Base-by-base conservation (phyloP, 495 filamentous ascomycete genomes). In the Annulohypoxylon moriforme region DNA sequence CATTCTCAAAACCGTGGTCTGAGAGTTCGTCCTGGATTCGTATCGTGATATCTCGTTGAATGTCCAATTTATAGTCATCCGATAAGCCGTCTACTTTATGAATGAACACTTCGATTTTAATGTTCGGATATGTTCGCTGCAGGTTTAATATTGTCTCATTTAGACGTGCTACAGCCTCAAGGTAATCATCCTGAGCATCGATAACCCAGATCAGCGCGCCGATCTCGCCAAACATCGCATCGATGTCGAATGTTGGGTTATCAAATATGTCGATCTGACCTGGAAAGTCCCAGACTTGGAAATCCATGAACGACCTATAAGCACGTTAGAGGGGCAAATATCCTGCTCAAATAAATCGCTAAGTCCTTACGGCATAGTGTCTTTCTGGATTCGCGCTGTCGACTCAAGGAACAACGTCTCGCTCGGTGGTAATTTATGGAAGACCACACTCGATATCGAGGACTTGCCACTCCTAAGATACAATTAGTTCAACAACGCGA, bases 181-280 rank as follows among this genome's bases (percentile, higher is more conserved):
- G 86, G 75, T 98, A 98, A 69, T 98, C 96, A 75, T 99, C 96
- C 76, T 98, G 94, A 0, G 94, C 95, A 75, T 99, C 96, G 63
- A 99, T 96, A 52, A 99, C 94, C 96, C 96, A 99, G 64, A 99
- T 96, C 29, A 98, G 82, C 3, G 95, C 94, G 3, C 96, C 96
- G 31, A 96, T 90, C 75, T 94, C 93, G 53, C 92, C 91, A 80
- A 99, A 98, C 75, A 98, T 94, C 74, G 91, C 90, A 72, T 97
- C 93, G 31, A 94, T 89, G 78, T 99, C 96, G 69, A 97, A 93
- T 5, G 86, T 88, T 86, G 91, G 79, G 42, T 83, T 84, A 31
- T 97, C 93, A 56, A 94, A 87, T 67, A 94, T 93, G 78, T 97
- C 91, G 59, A 98, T 88, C 77, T 98, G 94, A 27, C 94, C 94